Evolutionary conservation across 2,329 filamentous ascomycete genomes (phyloP), one percentile per base, ranked within the genome.

Genomic region (Aurifilum marmelostoma): DNA sequence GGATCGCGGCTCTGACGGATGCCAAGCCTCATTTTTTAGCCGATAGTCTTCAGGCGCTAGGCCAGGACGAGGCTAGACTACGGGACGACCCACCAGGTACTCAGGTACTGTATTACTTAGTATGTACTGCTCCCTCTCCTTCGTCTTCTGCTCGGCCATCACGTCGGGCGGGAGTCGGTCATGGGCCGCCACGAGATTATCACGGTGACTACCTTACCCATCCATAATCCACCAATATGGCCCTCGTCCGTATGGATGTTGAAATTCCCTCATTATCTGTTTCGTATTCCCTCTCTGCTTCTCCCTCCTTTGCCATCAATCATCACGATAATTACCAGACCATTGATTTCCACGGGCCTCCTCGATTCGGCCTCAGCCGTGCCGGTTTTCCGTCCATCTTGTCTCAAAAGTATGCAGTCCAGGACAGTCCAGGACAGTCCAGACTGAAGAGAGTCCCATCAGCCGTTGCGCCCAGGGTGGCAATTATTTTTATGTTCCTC

Each of bases 1-100:
- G 60, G 27, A 29, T 29, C 2, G 43, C 61, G 43, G 61, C 61
- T 52, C 43, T 52, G 32, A 52, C 61, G 61, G 61, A 52, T 63
- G 43, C 60, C 60, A 63, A 63, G 60, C 60, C 60, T 32, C 24
- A 32, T 29, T 12, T 29, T 56, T 56, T 56, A 32, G 52, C 52
- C 52, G 52, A 56, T 32, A 56, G 52, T 56, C 52, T 18, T 7
- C 12, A 18, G 14, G 18, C 24, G 52, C 52, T 56, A 66, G 41
- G 34, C 66, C 56, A 34, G 18, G 11, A n/a, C 14, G 12, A 8
- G 24, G 12, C 52, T 56, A 56, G 52, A 29, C 24, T 16, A 27
- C 24, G 52, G 52, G 52, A 56, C 16, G 50, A 29, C 50, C 50
- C 50, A 54, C 24, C 50, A 27, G 24, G n/a, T n/a, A n/a, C n/a